Conservation (phyloP, 2,329 filamentous ascomycete species). For the Metarhizium guizhouense region DNA sequence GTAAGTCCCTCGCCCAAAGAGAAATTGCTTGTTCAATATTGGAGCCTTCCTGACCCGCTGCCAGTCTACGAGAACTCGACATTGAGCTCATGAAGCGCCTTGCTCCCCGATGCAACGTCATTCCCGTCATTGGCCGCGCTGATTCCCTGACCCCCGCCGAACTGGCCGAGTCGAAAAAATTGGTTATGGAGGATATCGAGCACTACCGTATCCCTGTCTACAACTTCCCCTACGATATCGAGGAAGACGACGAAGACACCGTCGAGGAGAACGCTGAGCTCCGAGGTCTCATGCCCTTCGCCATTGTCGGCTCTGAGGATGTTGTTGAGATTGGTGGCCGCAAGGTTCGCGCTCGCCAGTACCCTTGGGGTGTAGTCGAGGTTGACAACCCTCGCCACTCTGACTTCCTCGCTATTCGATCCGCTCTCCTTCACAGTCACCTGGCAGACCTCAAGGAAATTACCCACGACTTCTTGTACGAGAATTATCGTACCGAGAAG, state of each 20-base stretch:
- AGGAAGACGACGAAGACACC: conserved; percentile 98
- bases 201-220: conserved; percentile 99
- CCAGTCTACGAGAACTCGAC: conserved; percentile 90
- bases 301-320: conserved; percentile 96
- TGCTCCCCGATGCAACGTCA: conserved; percentile 95
- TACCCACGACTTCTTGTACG: conserved; percentile 98
- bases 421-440: conserved; percentile 93
- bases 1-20: conserved; percentile 36
- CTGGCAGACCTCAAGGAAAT: conserved; percentile 98
- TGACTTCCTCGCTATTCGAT: conserved; percentile 95
- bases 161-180: conserved; percentile 97
- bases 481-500: conserved; percentile 99
- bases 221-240: conserved; percentile 99
- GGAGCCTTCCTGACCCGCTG: neutral
- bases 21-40: neutral
- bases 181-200: conserved; percentile 99
- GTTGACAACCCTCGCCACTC: conserved; percentile 98
- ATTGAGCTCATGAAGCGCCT: conserved; percentile 99
- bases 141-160: conserved; percentile 95
- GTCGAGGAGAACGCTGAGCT: conserved; percentile 99
- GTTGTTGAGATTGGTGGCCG: conserved; percentile 88
- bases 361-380: conserved; percentile 98
- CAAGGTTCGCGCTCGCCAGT: conserved; percentile 88
- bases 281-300: conserved; percentile 95
- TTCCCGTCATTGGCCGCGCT: conserved; percentile 96